Conservation (phyloP, 2,329 filamentous ascomycete species). For the Exophiala bonariae region DNA sequence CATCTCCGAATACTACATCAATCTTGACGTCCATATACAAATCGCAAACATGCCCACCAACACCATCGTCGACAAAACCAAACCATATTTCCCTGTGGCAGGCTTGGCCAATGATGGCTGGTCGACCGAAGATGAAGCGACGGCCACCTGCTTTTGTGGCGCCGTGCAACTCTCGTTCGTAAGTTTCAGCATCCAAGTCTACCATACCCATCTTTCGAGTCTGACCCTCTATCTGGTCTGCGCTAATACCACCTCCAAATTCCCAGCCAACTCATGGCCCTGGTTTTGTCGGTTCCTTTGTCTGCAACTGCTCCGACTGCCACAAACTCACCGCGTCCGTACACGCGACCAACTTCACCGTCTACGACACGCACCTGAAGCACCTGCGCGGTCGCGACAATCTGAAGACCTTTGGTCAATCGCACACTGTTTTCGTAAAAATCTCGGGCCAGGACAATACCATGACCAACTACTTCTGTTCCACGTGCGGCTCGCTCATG, state of each 20-base stretch:
- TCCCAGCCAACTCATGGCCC: slow-evolving; percentile 46
- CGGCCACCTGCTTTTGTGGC: slow-evolving; percentile 61
- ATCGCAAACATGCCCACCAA: too few species aligned
- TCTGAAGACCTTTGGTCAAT: slow-evolving; percentile 49
- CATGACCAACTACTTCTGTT: slow-evolving; percentile 66
- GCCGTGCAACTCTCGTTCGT: slow-evolving; percentile 56
- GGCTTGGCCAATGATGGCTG: slow-evolving; percentile 44
- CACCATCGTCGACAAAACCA: slow-evolving; percentile 11
- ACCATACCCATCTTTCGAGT: not conserved
- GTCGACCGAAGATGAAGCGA: slow-evolving; percentile 50
- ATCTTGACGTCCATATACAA: not conserved
- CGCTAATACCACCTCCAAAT: not conserved
- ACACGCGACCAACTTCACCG: slow-evolving; percentile 61
- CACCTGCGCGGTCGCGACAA: slow-evolving; percentile 55
- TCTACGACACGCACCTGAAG: slow-evolving; percentile 46
- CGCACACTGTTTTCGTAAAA: slow-evolving; percentile 49
- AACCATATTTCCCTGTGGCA: slow-evolving; percentile 41
- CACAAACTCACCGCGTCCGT: slow-evolving; percentile 64
- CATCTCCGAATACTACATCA: not conserved
- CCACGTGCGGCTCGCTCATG: slow-evolving; percentile 61
- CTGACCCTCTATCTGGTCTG: not conserved
- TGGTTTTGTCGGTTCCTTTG: slow-evolving; percentile 51
- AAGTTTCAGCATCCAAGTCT: slow-evolving; percentile 29
- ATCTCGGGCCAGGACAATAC: slow-evolving; percentile 44
- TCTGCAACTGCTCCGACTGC: slow-evolving; percentile 64